These are phyloP conservation scores for Aspergillus sclerotiicarbonarius DNA, from an alignment of 495 filamentous ascomycete species.

Conservation along the genomic window DNA sequence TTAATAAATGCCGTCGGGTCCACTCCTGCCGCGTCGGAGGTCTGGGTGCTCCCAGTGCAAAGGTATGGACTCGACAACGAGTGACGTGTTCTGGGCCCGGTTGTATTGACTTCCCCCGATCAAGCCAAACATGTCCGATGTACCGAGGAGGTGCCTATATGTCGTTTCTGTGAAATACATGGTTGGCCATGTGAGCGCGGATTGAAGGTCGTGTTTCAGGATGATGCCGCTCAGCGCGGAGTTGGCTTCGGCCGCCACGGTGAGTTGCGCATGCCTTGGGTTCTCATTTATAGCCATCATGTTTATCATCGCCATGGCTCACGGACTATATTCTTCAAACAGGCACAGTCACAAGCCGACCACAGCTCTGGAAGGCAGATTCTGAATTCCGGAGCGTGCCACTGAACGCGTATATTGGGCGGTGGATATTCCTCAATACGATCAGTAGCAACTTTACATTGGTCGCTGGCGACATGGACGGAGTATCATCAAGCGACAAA, in stretches of 20 bases:
- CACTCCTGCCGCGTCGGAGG: not conserved
- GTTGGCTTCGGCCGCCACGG: slow-evolving; percentile 21
- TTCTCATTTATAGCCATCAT: not conserved
- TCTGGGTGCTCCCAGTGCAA: slow-evolving; percentile 23
- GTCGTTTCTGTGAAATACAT: slow-evolving; percentile 16
- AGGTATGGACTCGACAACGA: slow-evolving; percentile 6
- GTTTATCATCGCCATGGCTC: not conserved
- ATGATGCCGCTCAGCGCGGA: slow-evolving; percentile 23
- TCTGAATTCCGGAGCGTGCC: slow-evolving; percentile 13
- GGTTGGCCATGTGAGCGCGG: slow-evolving; percentile 14
- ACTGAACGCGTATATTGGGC: slow-evolving; percentile 11
- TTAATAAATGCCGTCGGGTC: too few species aligned
- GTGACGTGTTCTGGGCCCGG: not conserved
- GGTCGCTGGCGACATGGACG: not conserved
- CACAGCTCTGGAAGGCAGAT: not conserved
- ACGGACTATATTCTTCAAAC: not conserved
- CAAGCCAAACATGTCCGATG: slow-evolving; percentile 22
- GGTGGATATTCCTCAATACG: slow-evolving; percentile 20
- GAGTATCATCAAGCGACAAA: not conserved
- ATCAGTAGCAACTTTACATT: slow-evolving; percentile 10
- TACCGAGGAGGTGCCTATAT: slow-evolving; percentile 20
- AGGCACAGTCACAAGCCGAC: not conserved
- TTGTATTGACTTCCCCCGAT: not conserved
- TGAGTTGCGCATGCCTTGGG: not conserved
- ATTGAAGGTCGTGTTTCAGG: slow-evolving; percentile 18